Conservation (phyloP, 2,329 filamentous ascomycete genomes). For the Emergomyces africanus region DNA sequence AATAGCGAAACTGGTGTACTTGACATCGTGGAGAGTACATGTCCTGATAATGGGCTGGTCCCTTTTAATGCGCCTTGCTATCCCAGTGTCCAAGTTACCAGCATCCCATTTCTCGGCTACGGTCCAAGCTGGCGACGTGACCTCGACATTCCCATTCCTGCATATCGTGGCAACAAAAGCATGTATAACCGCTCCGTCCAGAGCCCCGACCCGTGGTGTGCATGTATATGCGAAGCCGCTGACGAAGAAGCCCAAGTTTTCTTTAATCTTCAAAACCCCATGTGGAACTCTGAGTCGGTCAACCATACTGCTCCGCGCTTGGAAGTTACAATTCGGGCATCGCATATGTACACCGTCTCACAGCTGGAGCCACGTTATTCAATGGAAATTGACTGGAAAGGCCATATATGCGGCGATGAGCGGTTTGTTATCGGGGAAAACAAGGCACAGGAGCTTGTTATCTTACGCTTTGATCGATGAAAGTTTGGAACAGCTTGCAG, state of each 20-base stretch:
- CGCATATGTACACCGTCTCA: neutral
- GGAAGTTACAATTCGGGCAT: neutral
- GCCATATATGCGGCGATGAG: conserved; percentile 47
- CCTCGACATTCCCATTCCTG: conserved; percentile 33
- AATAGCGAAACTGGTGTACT: conserved; percentile 36
- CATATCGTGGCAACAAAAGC: conserved; percentile 30
- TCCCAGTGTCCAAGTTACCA: conserved; percentile 37
- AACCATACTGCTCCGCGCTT: neutral
- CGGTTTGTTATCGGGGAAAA: conserved; percentile 51
- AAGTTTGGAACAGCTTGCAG: neutral
- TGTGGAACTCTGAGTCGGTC: neutral
- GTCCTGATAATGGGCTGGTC: conserved; percentile 17
- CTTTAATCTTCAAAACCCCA: conserved; percentile 24
- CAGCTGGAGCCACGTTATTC: conserved; percentile 27
- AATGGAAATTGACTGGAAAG: conserved; percentile 38
- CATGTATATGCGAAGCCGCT: conserved; percentile 24
- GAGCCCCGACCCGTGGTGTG: conserved; percentile 21
- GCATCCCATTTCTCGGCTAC: conserved; percentile 39
- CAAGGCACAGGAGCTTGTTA: conserved; percentile 36
- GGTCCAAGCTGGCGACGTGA: conserved; percentile 41
- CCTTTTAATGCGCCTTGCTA: conserved; percentile 21
- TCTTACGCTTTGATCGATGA: conserved; percentile 37
- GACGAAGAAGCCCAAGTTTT: conserved; percentile 21
- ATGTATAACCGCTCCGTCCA: conserved; percentile 22
- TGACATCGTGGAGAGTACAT: conserved; percentile 46